These are phyloP conservation scores for Trifolium repens DNA, from an alignment of 306 rosid genomes.

Conservation along the genomic window DNA sequence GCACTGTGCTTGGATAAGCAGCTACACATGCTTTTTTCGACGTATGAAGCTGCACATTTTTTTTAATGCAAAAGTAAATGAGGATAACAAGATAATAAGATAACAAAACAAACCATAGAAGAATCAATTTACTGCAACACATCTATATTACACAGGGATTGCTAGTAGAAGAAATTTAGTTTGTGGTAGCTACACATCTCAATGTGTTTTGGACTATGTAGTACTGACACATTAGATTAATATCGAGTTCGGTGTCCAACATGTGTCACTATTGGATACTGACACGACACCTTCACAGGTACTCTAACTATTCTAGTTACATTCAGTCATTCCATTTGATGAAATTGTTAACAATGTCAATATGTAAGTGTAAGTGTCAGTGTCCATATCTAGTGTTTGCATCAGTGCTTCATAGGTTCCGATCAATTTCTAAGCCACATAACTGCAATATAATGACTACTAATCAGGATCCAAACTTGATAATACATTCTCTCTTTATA, in stretches of 20 bases:
- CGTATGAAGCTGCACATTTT: constrained; percentile 66
- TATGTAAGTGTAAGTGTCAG: background rate
- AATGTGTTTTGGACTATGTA: background rate
- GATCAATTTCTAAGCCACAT: constrained; percentile 12
- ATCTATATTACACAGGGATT: background rate
- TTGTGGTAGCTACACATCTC: background rate
- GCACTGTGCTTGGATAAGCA: constrained; percentile 79
- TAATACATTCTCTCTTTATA: background rate
- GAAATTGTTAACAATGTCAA: background rate
- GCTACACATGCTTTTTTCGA: constrained; percentile 80
- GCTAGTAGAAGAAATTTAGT: background rate
- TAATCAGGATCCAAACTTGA: background rate
- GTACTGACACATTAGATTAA: background rate
- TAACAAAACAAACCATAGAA: constrained; percentile 18
- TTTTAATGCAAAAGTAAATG: constrained; percentile 35
- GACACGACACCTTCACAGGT: background rate
- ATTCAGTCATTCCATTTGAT: background rate
- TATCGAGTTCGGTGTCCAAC: background rate
- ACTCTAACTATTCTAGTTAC: background rate
- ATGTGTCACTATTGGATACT: too few relatives aligned
- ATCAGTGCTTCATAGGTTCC: background rate
- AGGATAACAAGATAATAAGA: constrained; percentile 28
- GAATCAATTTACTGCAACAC: constrained; percentile 22
- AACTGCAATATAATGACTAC: background rate
- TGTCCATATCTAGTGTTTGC: background rate